A percentile compares a stretch with the other conserved stretches of the same genome.
phyloP scores from a whole-genome alignment of 345 rosid species.

The Bruguiera parviflora region DNA sequence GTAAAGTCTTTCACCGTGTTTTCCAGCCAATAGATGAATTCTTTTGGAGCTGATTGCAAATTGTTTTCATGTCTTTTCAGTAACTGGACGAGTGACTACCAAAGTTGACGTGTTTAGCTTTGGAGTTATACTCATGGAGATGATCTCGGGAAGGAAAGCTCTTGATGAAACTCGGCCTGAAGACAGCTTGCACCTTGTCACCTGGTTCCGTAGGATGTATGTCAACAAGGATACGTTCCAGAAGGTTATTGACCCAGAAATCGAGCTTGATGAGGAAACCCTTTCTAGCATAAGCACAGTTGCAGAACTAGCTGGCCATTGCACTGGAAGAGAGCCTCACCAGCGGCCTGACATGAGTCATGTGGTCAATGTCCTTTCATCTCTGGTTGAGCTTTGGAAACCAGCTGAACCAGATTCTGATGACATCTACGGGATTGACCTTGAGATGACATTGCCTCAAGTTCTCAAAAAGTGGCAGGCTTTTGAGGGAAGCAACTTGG shows the following conservation, averaged over 20 bases:
- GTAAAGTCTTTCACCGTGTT: background rate
- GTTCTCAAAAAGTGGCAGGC: constrained; percentile 14
- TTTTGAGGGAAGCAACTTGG: constrained; percentile 4
- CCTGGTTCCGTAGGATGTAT: constrained; percentile 1
- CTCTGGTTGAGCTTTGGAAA: constrained; percentile 7
- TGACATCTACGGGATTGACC: constrained; percentile 2
- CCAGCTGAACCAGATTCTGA: background rate
- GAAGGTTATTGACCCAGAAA: background rate
- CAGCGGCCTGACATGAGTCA: constrained; percentile 9
- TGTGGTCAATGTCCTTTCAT: background rate
- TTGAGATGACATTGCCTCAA: background rate
- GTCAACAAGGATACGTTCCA: constrained; percentile 1
- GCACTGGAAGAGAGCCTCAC: background rate
- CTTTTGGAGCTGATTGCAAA: background rate
- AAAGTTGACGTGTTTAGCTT: constrained; percentile 12
- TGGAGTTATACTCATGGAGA: constrained; percentile 5
- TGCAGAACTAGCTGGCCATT: constrained; percentile 6
- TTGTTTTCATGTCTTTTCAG: background rate
- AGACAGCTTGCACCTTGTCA: constrained; percentile 3
- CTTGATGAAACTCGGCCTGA: background rate
- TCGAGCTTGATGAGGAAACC: background rate
- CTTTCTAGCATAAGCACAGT: background rate
- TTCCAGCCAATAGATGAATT: background rate
- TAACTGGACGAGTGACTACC: constrained; percentile 4
- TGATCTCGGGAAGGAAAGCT: constrained; percentile 4